Evolutionary conservation across 2,329 filamentous ascomycete species (phyloP).

Genomic region (Alternaria novae-zelandiae): DNA sequence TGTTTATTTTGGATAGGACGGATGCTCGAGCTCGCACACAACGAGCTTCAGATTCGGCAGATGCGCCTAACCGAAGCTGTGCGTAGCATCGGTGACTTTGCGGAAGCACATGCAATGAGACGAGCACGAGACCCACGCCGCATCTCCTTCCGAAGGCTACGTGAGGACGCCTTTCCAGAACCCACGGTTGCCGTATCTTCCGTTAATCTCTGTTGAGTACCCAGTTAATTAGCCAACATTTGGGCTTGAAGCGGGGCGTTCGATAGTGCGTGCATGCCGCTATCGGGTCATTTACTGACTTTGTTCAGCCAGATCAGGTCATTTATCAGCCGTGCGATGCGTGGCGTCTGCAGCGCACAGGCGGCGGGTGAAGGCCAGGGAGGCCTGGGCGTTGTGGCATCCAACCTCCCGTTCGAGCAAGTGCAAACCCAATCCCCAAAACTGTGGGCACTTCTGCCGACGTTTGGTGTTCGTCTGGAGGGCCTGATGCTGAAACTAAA

Average conservation of each 20-base stretch:
- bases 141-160: neutral
- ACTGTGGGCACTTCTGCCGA: slow-evolving; percentile 7
- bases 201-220: slow-evolving; percentile 20
- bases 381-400: slow-evolving; percentile 14
- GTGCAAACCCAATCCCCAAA: slow-evolving; percentile 15
- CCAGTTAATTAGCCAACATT: slow-evolving; percentile 44
- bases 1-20: neutral
- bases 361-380: slow-evolving; percentile 21
- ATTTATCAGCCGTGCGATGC: slow-evolving; percentile 33
- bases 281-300: slow-evolving; percentile 38
- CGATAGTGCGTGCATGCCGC: slow-evolving; percentile 32
- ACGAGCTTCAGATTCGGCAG: neutral
- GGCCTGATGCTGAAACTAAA: slow-evolving; percentile 12
- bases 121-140: slow-evolving; percentile 6
- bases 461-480: slow-evolving; percentile 18
- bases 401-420: slow-evolving; percentile 25
- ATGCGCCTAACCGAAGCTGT: neutral
- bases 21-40: neutral
- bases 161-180: neutral
- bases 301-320: slow-evolving; percentile 25
- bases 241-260: slow-evolving; percentile 36
- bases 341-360: slow-evolving; percentile 33
- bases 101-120: neutral
- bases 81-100: neutral
- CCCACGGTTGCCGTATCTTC: slow-evolving; percentile 18